Conservation (phyloP, 163 green algal genomes). For the Picocystis sp. region DNA sequence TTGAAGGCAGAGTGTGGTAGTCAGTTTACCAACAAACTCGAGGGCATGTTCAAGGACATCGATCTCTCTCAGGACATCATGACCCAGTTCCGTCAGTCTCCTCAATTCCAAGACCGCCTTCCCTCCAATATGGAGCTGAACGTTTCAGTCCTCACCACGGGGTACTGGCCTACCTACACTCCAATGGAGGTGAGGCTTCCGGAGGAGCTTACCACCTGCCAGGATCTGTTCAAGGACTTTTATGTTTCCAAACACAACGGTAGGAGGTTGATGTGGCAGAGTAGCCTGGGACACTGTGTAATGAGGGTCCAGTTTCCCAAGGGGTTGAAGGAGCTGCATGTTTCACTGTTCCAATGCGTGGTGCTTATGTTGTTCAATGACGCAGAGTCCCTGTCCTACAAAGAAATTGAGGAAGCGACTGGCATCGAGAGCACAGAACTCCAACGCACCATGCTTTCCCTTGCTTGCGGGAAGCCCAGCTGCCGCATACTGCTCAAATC, state of each 20-base stretch:
- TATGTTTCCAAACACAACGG: conserved; percentile 86
- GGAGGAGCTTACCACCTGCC: conserved; percentile 28
- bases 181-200: conserved; percentile 64
- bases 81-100: conserved; percentile 36
- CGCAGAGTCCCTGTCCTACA: conserved; percentile 36
- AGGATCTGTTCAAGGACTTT: conserved; percentile 56
- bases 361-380: conserved; percentile 89
- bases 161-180: conserved; percentile 87
- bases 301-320: conserved; percentile 60
- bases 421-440: conserved; percentile 73
- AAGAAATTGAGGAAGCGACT: conserved; percentile 49
- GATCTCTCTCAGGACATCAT: conserved; percentile 73
- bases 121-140: conserved; percentile 54
- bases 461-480: conserved; percentile 59
- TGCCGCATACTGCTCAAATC: conserved; percentile 33
- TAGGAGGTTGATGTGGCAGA: conserved; percentile 56
- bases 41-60: conserved; percentile 93
- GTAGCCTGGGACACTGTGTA: conserved; percentile 59
- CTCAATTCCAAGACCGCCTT: conserved; percentile 9
- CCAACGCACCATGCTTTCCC: conserved; percentile 66
- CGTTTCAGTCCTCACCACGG: conserved; percentile 79
- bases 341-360: conserved; percentile 68
- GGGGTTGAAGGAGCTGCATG: conserved; percentile 76
- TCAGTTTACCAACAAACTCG: conserved; percentile 94
- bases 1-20: conserved; percentile 77